Percentiles rank a stretch among this genome's conserved stretches.
These are phyloP conservation scores for Solanum clarkiae DNA, from an alignment of 257 asterid species.

Conservation along the genomic window DNA sequence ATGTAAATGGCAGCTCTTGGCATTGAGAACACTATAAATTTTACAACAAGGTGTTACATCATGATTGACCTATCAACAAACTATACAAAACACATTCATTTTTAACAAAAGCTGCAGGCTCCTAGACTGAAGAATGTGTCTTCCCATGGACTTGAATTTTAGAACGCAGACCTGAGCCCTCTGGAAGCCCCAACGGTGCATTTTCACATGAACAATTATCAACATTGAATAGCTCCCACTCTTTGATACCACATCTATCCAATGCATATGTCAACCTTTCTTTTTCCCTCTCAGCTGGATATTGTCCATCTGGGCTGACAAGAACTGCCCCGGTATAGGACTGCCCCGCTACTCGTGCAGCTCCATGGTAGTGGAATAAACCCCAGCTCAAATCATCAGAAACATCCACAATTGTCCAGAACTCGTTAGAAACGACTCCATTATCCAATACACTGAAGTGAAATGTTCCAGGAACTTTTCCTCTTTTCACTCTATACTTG, in stretches of 20 bases:
- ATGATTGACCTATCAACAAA: background rate
- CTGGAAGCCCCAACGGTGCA: slow-evolving; percentile 70
- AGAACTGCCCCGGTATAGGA: slow-evolving; percentile 87
- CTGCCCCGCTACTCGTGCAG: slow-evolving; percentile 87
- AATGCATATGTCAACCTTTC: slow-evolving; percentile 39
- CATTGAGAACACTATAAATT: background rate
- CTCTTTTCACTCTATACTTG: slow-evolving; percentile 69
- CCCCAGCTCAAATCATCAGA: slow-evolving; percentile 84
- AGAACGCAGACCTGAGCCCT: slow-evolving; percentile 52
- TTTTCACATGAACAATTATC: slow-evolving; percentile 63
- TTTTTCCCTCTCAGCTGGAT: slow-evolving; percentile 34
- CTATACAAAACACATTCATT: background rate
- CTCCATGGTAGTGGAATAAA: slow-evolving; percentile 82
- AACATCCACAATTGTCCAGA: slow-evolving; percentile 81
- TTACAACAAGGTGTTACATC: background rate
- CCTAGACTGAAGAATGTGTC: slow-evolving; percentile 7
- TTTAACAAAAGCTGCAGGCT: background rate
- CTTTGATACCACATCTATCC: slow-evolving; percentile 60
- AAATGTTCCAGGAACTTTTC: slow-evolving; percentile 59
- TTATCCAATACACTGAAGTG: slow-evolving; percentile 74
- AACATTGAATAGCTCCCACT: slow-evolving; percentile 77
- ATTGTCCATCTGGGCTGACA: slow-evolving; percentile 58
- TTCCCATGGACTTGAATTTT: slow-evolving; percentile 23
- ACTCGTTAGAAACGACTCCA: slow-evolving; percentile 86
- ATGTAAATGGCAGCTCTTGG: background rate